These are phyloP conservation scores for Talaromyces sp. DNA, from an alignment of 2,329 filamentous ascomycete genomes.

Conservation along the genomic window DNA sequence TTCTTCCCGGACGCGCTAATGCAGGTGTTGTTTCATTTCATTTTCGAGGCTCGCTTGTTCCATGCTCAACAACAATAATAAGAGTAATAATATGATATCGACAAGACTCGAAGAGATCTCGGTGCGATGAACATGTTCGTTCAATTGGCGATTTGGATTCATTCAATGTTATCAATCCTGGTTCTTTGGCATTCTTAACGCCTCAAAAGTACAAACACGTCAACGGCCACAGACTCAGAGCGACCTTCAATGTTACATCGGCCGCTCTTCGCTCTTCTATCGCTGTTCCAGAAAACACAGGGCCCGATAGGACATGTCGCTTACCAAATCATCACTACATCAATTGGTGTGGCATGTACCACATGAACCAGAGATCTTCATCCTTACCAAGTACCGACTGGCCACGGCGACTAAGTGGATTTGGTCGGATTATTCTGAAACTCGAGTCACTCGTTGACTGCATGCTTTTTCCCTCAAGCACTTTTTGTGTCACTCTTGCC, in stretches of 20 bases:
- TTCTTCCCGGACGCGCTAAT: neutral
- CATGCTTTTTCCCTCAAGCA: neutral
- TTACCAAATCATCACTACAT: neutral
- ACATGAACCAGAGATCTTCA: too few species aligned
- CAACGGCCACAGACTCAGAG: neutral
- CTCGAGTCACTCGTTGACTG: neutral
- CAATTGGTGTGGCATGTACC: too few species aligned
- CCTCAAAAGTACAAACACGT: neutral
- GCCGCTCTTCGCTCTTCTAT: conserved; percentile 5
- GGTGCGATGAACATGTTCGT: neutral
- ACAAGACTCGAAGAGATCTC: neutral
- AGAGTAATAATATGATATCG: too few species aligned
- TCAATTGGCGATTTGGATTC: neutral
- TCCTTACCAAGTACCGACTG: too few species aligned
- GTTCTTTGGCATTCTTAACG: neutral
- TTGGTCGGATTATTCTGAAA: neutral
- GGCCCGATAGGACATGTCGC: neutral
- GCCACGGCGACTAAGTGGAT: too few species aligned
- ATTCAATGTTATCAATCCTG: neutral
- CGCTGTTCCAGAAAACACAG: conserved; percentile 5
- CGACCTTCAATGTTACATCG: neutral
- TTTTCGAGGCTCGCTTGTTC: neutral
- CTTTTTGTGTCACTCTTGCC: neutral
- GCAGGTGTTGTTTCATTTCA: neutral
- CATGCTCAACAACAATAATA: neutral